Evolutionary conservation across 2,329 filamentous ascomycete species (phyloP), one percentile per base, ranked within the genome.

Genomic region (Botrytis pseudocinerea): DNA sequence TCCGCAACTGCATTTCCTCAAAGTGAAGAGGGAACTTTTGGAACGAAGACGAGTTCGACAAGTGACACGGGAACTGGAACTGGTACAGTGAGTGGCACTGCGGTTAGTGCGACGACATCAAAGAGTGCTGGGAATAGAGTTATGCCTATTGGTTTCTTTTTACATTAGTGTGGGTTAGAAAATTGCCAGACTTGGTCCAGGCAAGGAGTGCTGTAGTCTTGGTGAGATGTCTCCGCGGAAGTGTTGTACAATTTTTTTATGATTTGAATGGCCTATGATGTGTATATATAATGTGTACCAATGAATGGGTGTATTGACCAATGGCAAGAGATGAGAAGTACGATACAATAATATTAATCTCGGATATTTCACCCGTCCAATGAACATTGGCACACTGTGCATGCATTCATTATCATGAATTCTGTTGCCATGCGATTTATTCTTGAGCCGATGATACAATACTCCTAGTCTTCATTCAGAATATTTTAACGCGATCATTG

Each of bases 91-190:
- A 63, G 59, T n/a, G 69, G 69, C 32, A 64, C 32, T 51, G 69
- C 69, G 1, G 69, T 59, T 4, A 64, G 42, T 40, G 32, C 57
- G 32, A 40, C 59, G 8, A 51, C 48, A 35, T 70, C 59, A 12
- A 70, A 51, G 59, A 70, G 69, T 63, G 69, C 59, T 40, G 69
- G 69, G 20, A 64, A 70, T 20, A 63, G 69, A 35, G 16, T 64
- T 40, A 20, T 22, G 42, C 69, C 69, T 28, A 32, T 70, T 9
- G 64, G 35, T 14, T 68, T 68, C 14, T n/a, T 68, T 51, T 1
- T 38, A 12, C 28, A 20, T 32, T 68, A 57, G 35, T 28, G 35
- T 28, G 14, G 14, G 51, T 28, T 2, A 8, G n/a, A 28, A 28
- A 28, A 8, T 54, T 48, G 18, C 5, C 28, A 10, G 25, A n/a